Base-by-base conservation (phyloP, 2,329 filamentous ascomycete species). In the Pseudophaeomoniella oleicola region DNA sequence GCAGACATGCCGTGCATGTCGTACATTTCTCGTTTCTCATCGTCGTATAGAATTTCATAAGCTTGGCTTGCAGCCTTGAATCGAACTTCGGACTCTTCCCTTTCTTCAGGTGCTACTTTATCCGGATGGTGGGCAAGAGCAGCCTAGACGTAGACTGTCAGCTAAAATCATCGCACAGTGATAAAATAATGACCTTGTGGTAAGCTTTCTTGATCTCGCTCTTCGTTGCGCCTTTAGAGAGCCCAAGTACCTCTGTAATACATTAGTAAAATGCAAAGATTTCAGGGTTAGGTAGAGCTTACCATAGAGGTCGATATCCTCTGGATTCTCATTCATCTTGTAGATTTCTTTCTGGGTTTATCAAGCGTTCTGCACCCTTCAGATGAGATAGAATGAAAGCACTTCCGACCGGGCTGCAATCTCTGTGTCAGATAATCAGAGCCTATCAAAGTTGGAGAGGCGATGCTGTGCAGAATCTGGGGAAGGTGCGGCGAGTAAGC, bases 21-120 rank as follows among this genome's bases (percentile, higher is more conserved):
- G 66, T 98, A 98, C 43, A 92, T 63, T 39, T 82, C 72, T 52
- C 90, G 81, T 60, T 93, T 94, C 43, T 96, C 77, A 44, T 96
- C 88, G 68, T 98, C 88, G 62, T 76, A 81, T 38, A 98, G 84
- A 55, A 98, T 96, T 56, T 98, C 90, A 67, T 98, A 98, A 49
- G 90, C 90, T 63, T 92, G 81, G 41, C 82, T 87, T 39, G 93
- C 79, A 38, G 78, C 67, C 64, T 98, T 98, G 76, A 98, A 98
- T 54, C 79, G 86, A 53, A 78, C 70, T 58, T 96, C 90, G 42
- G 90, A 85, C 47, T 80, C 81, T 54, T 78, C 78, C 48, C 88
- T 80, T 17, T 81, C 76, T 59, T 88, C 84, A 27, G 6, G 9
- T 48, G 86, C 69, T 39, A 93, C 90, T 65, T 98, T 98, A 64